Evolutionary conservation across 768 basidiomycete genomes (phyloP), one percentile per base, ranked within the genome.

Genomic region (Tricholoma flavovirens): DNA sequence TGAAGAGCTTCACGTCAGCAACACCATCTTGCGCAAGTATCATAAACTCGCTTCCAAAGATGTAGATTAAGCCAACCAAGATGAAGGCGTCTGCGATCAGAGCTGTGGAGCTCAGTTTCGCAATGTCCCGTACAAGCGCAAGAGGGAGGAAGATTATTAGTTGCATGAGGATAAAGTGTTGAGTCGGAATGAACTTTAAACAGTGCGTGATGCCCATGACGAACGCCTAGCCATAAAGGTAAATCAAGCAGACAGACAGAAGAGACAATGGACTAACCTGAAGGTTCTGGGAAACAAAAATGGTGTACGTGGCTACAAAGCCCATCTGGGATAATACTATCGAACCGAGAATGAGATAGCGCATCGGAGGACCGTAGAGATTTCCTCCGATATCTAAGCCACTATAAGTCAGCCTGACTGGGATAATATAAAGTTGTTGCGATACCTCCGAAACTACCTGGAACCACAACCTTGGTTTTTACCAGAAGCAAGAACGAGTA

Each of bases 71-170:
- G 1, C 97, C 97, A 33, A 87, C 82, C 15, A 99, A 76, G 67
- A 99, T 98, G 76, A 98, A 98, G 1, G 75, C 93, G 67, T 99
- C 97, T 1, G 97, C 97, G 26, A 97, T 69, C 51, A 99, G 83
- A 3, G 93, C 96, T 0, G 95, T 90, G 1, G 87, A 86, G 62
- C 91, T 93, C 33, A 99, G 81, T 71, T 95, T 97, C 26, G 95
- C 90, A n/a, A 99, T 79, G 71, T 97, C 92, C 29, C 97, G 83
- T 54, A 98, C 79, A 59, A 99, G 84, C 4, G 86, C 90, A 51
- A 97, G 73, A 0, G 97, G 97, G 2, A 98, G 73, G 75, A 98
- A 95, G 65, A 98, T 76, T 63, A 94, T 62, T 43, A 94, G 70
- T 67, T 98, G 91, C 26, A 87, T 74, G 46, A 90, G 66, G 64